phyloP scores from a whole-genome alignment of 116 monocot genomes.

The Iris pallida region DNA sequence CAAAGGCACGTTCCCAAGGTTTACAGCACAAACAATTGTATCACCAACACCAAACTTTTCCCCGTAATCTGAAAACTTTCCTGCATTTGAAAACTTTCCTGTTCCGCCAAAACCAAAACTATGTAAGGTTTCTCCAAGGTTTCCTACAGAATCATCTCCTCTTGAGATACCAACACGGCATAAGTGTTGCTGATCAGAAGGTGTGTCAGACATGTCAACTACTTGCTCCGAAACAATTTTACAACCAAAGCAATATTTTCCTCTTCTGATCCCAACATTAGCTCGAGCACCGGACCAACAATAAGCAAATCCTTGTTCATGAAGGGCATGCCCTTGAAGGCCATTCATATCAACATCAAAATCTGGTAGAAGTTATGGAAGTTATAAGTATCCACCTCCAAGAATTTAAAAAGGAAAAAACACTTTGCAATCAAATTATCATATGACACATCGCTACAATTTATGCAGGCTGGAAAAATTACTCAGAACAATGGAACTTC shows the following conservation, averaged over 20 bases:
- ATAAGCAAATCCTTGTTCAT: conserved; percentile 64
- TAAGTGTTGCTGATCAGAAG: conserved; percentile 45
- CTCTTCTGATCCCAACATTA: conserved; percentile 46
- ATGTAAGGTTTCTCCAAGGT: conserved; percentile 49
- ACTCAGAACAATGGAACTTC: neutral
- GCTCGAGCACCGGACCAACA: conserved; percentile 87
- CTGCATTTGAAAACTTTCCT: conserved; percentile 54
- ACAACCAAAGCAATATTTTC: conserved; percentile 77
- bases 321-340: conserved; percentile 47
- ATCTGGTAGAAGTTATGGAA: conserved; percentile 22
- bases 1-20: conserved; percentile 43
- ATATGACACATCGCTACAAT: neutral
- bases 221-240: conserved; percentile 49
- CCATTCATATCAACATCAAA: conserved; percentile 47
- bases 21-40: conserved; percentile 51
- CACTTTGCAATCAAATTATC: neutral
- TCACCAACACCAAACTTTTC: conserved; percentile 56
- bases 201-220: conserved; percentile 51
- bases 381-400: neutral
- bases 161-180: conserved; percentile 61
- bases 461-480: neutral
- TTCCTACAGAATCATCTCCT: conserved; percentile 51
- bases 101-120: conserved; percentile 77
- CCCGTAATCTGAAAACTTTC: conserved; percentile 54
- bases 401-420: neutral